Evolutionary conservation across 2,329 filamentous ascomycete species (phyloP).

Genomic region (Penicillium hordei): DNA sequence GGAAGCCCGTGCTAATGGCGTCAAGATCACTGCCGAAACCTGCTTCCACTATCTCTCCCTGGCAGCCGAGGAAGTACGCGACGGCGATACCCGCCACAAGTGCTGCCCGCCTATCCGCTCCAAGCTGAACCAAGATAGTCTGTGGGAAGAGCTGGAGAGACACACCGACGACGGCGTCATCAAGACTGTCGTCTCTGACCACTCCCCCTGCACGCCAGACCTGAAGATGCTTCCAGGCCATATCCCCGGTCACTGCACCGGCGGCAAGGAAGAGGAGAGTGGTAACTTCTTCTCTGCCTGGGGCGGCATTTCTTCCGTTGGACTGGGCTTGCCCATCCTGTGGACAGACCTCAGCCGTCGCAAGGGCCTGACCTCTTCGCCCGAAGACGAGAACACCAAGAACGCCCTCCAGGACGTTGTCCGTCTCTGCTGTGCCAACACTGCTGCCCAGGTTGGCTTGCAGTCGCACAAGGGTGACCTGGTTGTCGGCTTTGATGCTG

Average conservation of each 20-base stretch:
- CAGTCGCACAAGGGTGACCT: slow-evolving; percentile 78
- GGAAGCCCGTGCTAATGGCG: slow-evolving; percentile 67
- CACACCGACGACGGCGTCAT: slow-evolving; percentile 72
- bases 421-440: slow-evolving; percentile 80
- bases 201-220: slow-evolving; percentile 93
- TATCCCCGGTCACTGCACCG: slow-evolving; percentile 53
- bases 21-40: slow-evolving; percentile 90
- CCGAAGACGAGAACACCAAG: slow-evolving; percentile 43
- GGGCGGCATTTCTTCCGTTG: slow-evolving; percentile 94
- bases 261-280: slow-evolving; percentile 37
- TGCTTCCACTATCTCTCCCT: slow-evolving; percentile 94
- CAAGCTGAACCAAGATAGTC: slow-evolving; percentile 74
- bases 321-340: slow-evolving; percentile 86
- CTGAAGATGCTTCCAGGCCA: slow-evolving; percentile 80
- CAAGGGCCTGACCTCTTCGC: slow-evolving; percentile 46
- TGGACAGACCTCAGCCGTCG: slow-evolving; percentile 72
- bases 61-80: slow-evolving; percentile 74
- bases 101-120: slow-evolving; percentile 91
- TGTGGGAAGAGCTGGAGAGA: slow-evolving; percentile 76
- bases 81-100: slow-evolving; percentile 89
- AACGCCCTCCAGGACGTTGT: slow-evolving; percentile 74
- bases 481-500: slow-evolving; percentile 78
- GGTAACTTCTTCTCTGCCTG: slow-evolving; percentile 96
- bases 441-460: slow-evolving; percentile 83
- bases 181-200: slow-evolving; percentile 88